Evolutionary conservation across 2,329 filamentous ascomycete genomes (phyloP).

Genomic region (Coniella lustricola): DNA sequence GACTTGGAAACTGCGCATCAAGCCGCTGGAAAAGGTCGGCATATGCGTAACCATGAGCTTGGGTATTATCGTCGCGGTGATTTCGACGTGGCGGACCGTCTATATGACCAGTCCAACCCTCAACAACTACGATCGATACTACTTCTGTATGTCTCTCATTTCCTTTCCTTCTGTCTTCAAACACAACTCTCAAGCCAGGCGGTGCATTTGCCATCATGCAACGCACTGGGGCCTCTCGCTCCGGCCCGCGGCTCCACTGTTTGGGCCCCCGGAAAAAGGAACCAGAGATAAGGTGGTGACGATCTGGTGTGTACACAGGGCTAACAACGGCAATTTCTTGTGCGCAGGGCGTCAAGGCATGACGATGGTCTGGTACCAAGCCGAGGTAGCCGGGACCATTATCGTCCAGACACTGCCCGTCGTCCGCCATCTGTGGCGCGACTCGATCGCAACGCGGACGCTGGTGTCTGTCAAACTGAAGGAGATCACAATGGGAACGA

Average conservation of each 20-base stretch:
- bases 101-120: slow-evolving; percentile 42
- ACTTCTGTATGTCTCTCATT: slow-evolving; percentile 33
- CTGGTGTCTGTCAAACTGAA: slow-evolving; percentile 21
- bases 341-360: slow-evolving; percentile 33
- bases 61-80: slow-evolving; percentile 37
- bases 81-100: slow-evolving; percentile 37
- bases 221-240: neutral
- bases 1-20: slow-evolving; percentile 41
- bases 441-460: slow-evolving; percentile 31
- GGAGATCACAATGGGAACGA: slow-evolving; percentile 3
- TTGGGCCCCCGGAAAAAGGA: slow-evolving; percentile 18
- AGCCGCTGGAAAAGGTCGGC: slow-evolving; percentile 40
- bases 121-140: slow-evolving; percentile 32
- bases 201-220: too few species aligned
- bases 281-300: neutral
- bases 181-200: too few species aligned
- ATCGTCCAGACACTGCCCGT: slow-evolving; percentile 49
- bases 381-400: slow-evolving; percentile 46
- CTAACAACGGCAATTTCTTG: slow-evolving; percentile 15
- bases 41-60: slow-evolving; percentile 45
- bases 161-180: too few species aligned
- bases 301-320: neutral
- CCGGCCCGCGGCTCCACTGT: neutral
- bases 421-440: slow-evolving; percentile 38
- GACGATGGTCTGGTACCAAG: slow-evolving; percentile 42